Evolutionary conservation across 1,139 yeast species (phyloP), one percentile per base, ranked within the genome.

Genomic region (Entelexis paramagnoliae): DNA sequence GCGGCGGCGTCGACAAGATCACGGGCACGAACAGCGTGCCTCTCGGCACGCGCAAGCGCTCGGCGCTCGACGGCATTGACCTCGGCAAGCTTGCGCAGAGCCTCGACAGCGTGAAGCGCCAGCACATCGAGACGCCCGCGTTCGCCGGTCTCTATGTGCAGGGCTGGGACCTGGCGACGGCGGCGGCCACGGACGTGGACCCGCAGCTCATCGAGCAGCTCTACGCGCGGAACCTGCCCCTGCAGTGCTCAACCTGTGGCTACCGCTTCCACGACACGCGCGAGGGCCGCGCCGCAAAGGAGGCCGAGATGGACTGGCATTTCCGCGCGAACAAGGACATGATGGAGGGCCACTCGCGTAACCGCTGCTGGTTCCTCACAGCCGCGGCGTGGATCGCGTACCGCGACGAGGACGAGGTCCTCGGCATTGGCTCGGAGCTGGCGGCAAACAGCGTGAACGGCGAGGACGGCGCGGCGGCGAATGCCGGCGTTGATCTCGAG

Each of bases 241-340:
- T 84, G 55, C 91, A 87, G 66, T 93, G 98, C 70, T 78, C 85
- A 17, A 80, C 83, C 19, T 93, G 98, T 69, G 95, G 96, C 32
- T 86, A 85, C 64, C 72, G 99, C 57, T 93, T 89, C 64, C 73
- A 79, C 8, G 76, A 77, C 49, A 78, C 81, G 43, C 71, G 69
- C 1, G 77, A 74, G 50, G 95, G 93, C 2, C 72, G 74, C 17
- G 69, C 67, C 22, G 67, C 65, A 45, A 74, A 83, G 55, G 68
- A 72, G 44, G 72, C 73, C 9, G 98, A 91, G 67, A 71, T 87
- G 60, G 98, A 91, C 68, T 91, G 97, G 97, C 98, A 91, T 71
- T 88, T 88, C 71, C 78, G 97, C 63, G 84, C 87, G 51, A 89
- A 87, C 66, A 85, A 84, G 63, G 82, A 85, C 61, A 71, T 84